Evolutionary conservation across 768 basidiomycete species (phyloP), one percentile per base, ranked within the genome.

Genomic region (Suillus weaverae): DNA sequence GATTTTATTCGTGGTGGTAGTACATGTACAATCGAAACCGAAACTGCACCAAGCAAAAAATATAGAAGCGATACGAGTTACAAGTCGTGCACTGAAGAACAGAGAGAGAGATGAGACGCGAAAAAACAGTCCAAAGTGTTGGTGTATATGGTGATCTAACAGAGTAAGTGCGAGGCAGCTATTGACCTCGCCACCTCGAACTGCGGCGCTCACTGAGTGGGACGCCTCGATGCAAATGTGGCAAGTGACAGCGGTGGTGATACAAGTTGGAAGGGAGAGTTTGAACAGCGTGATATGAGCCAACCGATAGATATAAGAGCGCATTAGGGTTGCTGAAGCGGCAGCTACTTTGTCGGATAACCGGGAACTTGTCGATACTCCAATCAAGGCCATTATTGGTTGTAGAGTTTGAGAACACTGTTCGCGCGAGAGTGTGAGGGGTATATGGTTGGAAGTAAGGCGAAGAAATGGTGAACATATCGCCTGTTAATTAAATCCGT

Each of bases 401-500:
- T 22, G 55, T 53, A 53, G 22, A 16, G 9, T 30, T 26, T 36
- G n/a, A 22, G 35, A 22, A 6, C 8, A 26, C 10, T 32, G 26
- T 59, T 59, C 39, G 57, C 26, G 39, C 39, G 38, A 41, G 39
- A 32, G 36, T 16, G 22, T 9, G 22, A 33, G 1, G 38, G 57
- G 57, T 59, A 59, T 59, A 10, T 13, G 39, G 6, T 26, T 5
- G 10, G n/a, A 46, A 46, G 44, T 30, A 6, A 39, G 38, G 9
- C 36, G n/a, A 14, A 35, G 35, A 36, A 8, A 26, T 14, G 18
- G 22, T 57, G 11, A 11, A 18, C 26, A 20, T 26, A 5, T 20
- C 16, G 56, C 38, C 38, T 41, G 44, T 84, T 77, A 93, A 72
- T 92, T 91, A 82, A 95, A 95, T 57, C 93, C 89, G 72, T 95